Evolutionary conservation across 176 grass and related monocot species (phyloP), one percentile per base, ranked within the genome.

Genomic region (Eleusine coracana): DNA sequence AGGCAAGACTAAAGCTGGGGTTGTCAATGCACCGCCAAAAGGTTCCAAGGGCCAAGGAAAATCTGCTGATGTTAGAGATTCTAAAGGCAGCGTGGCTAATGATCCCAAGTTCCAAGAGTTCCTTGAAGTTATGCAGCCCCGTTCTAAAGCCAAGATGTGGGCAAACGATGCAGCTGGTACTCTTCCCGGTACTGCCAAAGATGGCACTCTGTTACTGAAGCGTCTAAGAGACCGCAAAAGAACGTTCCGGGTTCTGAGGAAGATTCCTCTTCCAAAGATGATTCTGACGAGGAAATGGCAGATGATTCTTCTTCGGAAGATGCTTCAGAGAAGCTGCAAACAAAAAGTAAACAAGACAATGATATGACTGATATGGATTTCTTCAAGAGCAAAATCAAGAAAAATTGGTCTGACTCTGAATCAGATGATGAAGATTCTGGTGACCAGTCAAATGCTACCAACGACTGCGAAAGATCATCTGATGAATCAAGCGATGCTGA

Each of bases 341-440:
- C 76, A 70, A 73, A 79, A 55, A 90, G 64, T 78, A 85, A 77
- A 76, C 49, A 9, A 79, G 55, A 82, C 84, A 87, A 83, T 16
- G 9, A 67, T 52, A 85, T 91, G 79, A 89, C 88, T 44, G 95
- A 98, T 70, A 82, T 88, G 63, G 96, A 95, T 44, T 98, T 95
- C 83, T 95, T 95, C 40, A 98, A 76, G 83, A 98, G 92, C 72
- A 98, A 92, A 87, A 83, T 98, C n/a, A 98, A 83, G 89, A 85
- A 93, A 93, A 74, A 93, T 61, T 98, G 91, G 96, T 98, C 96
- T 41, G 92, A 98, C 90, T 93, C 92, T 13, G 96, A 98, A 85
- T 90, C 90, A 37, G 84, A 89, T 15, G 78, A 84, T 10, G 84
- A 88, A 77, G 90, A 89, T 89, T 91, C 91, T 52, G 78, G 76